Evolutionary conservation across 1,284 basidiomycete genomes (phyloP), one percentile per base, ranked within the genome.

Genomic region (Moniliophthora roreri): DNA sequence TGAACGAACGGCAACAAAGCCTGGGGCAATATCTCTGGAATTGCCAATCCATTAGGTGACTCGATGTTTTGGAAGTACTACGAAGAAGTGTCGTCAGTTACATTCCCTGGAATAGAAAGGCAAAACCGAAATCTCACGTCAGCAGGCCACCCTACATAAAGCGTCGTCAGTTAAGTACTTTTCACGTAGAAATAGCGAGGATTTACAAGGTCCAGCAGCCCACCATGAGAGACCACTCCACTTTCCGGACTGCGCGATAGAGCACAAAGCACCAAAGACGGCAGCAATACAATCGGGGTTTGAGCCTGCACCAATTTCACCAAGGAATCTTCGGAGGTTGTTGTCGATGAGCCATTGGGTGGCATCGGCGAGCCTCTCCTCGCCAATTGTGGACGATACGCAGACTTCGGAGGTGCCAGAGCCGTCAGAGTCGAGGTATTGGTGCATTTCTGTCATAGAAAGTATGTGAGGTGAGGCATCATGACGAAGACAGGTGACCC

Each of bases 381-480:
- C 75, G 52, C 80, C 81, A 62, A 85, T 84, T 24, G 81, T 84
- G 18, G 76, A 70, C 9, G 78, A 81, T 16, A 85, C 83, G 61
- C 84, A 85, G 24, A 69, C 74, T 5, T 61, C 65, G 45, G 66
- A 75, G 5, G 83, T 85, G 49, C 83, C 84, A 42, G 81, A 84
- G 59, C 80, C 76, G 63, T 87, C 83, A 47, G 77, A 80, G 66
- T 85, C 84, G 58, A 85, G 81, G 70, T 87, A 87, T 65, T 85
- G 82, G 64, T 85, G 82, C 82, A 86, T 85, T 65, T 85, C 80
- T 78, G 52, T 13, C 26, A 48, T 49, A 21, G 6, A 49, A 15
- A 9, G 24, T 8, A 23, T 28, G 9, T 26, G 15, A 13, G n/a
- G 11, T 32, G 28, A 32, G 11, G 11, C 6, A 32, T 6, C 28